Percentiles rank a stretch among this genome's conserved stretches.
These are phyloP conservation scores for Coemansia sp. DNA, from an alignment of 192 early-diverging fungal species.

Conservation along the genomic window DNA sequence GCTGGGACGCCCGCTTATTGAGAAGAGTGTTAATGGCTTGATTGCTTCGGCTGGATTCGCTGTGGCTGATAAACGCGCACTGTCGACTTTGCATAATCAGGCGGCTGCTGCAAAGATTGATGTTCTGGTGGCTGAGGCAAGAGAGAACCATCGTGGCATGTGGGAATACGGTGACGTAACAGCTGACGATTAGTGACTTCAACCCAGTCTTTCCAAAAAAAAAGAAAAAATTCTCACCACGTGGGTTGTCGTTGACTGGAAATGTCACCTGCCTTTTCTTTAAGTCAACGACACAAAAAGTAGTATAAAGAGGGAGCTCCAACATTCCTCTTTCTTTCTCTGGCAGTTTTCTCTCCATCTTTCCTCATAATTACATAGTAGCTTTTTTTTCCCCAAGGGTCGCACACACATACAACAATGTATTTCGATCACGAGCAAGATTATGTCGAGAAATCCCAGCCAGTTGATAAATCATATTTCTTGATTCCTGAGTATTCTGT, in stretches of 20 bases:
- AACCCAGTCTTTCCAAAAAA: no score
- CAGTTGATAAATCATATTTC: no score
- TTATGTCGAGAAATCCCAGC: neutral
- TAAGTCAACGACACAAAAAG: no score
- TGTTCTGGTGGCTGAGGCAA: slow-evolving; percentile 42
- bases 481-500: neutral
- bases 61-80: slow-evolving; percentile 40
- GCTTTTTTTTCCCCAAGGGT: no score
- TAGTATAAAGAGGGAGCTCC: neutral
- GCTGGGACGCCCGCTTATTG: slow-evolving; percentile 60
- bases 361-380: neutral
- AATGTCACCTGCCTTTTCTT: neutral
- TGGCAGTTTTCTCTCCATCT: neutral
- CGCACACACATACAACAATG: neutral
- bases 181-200: slow-evolving; percentile 19
- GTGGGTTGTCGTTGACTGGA: neutral
- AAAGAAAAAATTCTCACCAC: neutral
- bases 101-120: slow-evolving; percentile 39
- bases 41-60: slow-evolving; percentile 69
- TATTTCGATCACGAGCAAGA: neutral
- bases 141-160: slow-evolving; percentile 39
- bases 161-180: slow-evolving; percentile 53
- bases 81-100: slow-evolving; percentile 38
- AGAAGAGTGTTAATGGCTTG: slow-evolving; percentile 70
- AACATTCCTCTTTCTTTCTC: neutral